phyloP scores from a whole-genome alignment of 495 filamentous ascomycete genomes.

The Annulohypoxylon moriforme region DNA sequence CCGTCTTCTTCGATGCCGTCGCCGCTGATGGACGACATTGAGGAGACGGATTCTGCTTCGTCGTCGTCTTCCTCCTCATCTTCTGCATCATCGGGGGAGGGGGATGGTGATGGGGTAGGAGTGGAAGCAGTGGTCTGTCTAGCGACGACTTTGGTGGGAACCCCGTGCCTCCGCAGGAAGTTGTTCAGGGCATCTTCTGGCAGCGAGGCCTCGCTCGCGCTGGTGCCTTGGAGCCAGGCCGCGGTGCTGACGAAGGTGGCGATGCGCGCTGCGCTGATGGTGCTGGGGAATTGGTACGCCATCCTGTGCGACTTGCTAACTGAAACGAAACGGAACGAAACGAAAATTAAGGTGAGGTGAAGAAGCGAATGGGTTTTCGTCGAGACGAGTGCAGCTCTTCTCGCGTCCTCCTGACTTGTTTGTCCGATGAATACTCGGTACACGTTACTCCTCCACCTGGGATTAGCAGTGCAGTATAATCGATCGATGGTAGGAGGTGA shows the following conservation, averaged over 20 bases:
- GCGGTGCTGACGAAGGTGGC: conserved; percentile 44
- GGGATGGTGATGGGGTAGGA: not conserved
- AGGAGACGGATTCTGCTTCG: not conserved
- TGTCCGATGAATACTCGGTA: conserved; percentile 12
- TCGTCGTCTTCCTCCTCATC: not conserved
- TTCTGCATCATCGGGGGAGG: conserved; percentile 7
- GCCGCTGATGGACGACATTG: not conserved
- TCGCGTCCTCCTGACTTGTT: conserved; percentile 33
- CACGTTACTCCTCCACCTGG: conserved; percentile 34
- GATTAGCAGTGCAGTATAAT: conserved; percentile 27
- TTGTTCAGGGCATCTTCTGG: conserved; percentile 41
- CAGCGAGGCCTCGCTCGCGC: conserved; percentile 33
- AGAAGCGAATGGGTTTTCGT: conserved; percentile 36
- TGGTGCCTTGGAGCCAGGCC: conserved; percentile 40
- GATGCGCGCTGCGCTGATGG: conserved; percentile 43
- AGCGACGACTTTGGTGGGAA: conserved; percentile 3
- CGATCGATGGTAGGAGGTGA: conserved; percentile 36
- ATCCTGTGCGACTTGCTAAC: conserved; percentile 15
- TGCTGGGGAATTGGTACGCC: conserved; percentile 34
- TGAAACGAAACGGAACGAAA: not conserved
- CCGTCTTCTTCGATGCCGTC: conserved; percentile 5
- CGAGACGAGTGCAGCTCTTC: conserved; percentile 39
- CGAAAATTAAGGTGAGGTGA: not conserved
- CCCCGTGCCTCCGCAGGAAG: conserved; percentile 34
- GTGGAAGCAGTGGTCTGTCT: conserved; percentile 12